Evolutionary conservation across 768 basidiomycete genomes (phyloP).

Genomic region (Naganishia onofrii): DNA sequence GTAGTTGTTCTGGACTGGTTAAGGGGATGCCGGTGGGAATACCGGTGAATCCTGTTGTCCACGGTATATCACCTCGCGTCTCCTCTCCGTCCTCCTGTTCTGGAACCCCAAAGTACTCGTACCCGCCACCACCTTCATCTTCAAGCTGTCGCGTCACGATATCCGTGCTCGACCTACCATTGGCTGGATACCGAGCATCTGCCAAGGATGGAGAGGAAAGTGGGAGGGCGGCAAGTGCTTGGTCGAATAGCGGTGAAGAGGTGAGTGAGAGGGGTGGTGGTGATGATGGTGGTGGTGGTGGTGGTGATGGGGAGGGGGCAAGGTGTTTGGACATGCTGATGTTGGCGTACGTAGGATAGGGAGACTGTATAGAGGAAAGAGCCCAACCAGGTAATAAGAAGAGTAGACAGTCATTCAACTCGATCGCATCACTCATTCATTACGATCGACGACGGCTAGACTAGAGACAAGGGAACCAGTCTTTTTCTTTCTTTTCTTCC

Average conservation of each 20-base stretch:
- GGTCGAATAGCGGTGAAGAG: not conserved
- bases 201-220: conserved; percentile 12
- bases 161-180: conserved; percentile 15
- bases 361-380: too few species aligned
- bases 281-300: not conserved
- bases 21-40: conserved; percentile 1
- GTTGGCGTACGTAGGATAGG: too few species aligned
- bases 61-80: not conserved
- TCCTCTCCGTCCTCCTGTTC: not conserved
- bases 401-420: not conserved
- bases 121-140: not conserved
- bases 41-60: not conserved
- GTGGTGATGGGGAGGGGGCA: too few species aligned
- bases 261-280: not conserved
- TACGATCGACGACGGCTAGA: not conserved
- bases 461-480: not conserved
- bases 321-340: not conserved
- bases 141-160: not conserved
- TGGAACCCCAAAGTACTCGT: not conserved
- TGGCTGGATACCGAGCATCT: not conserved
- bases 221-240: not conserved
- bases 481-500: too few species aligned
- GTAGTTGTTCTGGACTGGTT: not conserved
- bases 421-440: not conserved
- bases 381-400: too few species aligned